Conservation (phyloP, 2,329 filamentous ascomycete genomes). For the Calonectria multiphialidica region DNA sequence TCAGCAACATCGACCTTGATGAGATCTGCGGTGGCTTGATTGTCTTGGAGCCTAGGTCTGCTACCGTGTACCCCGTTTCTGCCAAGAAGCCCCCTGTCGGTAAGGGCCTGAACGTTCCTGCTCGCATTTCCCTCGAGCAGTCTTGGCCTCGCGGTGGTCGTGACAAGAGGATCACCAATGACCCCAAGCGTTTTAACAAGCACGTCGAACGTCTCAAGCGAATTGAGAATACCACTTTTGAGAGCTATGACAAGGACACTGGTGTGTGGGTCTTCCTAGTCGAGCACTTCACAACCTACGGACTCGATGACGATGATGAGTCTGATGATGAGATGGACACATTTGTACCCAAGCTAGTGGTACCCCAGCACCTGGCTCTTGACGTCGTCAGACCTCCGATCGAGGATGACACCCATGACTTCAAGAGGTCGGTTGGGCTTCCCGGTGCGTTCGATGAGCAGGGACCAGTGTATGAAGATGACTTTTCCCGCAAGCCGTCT, state of each 20-base stretch:
- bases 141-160: slow-evolving; percentile 83
- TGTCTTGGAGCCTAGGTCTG: slow-evolving; percentile 79
- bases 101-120: slow-evolving; percentile 91
- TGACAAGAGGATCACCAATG: slow-evolving; percentile 66
- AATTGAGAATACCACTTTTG: slow-evolving; percentile 84
- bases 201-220: slow-evolving; percentile 86
- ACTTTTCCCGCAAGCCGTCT: slow-evolving; percentile 73
- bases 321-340: slow-evolving; percentile 65
- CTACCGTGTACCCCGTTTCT: slow-evolving; percentile 86
- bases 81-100: slow-evolving; percentile 86
- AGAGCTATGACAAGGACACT: slow-evolving; percentile 81
- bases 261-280: slow-evolving; percentile 94
- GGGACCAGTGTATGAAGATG: slow-evolving; percentile 66
- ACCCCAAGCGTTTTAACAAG: slow-evolving; percentile 77
- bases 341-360: slow-evolving; percentile 35
- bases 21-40: slow-evolving; percentile 85
- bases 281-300: slow-evolving; percentile 97
- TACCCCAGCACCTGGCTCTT: slow-evolving; percentile 30
- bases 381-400: slow-evolving; percentile 42
- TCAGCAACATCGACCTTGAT: slow-evolving; percentile 83
- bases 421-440: slow-evolving; percentile 64
- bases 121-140: slow-evolving; percentile 88
- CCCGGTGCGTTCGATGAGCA: slow-evolving; percentile 86
- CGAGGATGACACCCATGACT: slow-evolving; percentile 71
- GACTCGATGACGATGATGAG: slow-evolving; percentile 82